Base-by-base conservation (phyloP, 306 rosid species). In the Dalbergia cochinchinensis region DNA sequence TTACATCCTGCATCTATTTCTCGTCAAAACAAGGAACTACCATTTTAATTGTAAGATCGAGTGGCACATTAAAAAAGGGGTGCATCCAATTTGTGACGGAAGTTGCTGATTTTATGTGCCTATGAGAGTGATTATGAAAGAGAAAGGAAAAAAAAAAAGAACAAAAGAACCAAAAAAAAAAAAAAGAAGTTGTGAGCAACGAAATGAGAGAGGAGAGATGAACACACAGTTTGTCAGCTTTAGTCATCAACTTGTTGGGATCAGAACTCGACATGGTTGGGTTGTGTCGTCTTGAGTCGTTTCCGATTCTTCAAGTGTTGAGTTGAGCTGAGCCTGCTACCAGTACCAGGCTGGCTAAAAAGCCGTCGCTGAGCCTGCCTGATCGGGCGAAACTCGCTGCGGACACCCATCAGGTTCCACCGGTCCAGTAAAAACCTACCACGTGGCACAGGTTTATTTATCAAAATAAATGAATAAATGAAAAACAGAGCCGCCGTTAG, bases 171-270 rank as follows among this genome's bases (percentile, higher is more conserved):
- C n/a, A n/a, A 4, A 16, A 18, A 42, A 65, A 65, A 37, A 42
- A n/a, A 48, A 8, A 18, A 2, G 5, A 16, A 7, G 18, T 2
- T 37, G 20, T 42, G 26, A 48, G 35, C 1, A 26, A 11, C n/a
- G 20, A 53, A 53, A 54, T 16, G 42, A 53, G 69, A 73, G 35
- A 54, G 44, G 71, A 55, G 19, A 67, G 65, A 74, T 41, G 69
- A 39, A 78, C 86, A 50, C 8, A 93, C 98, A 88, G 83, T 42
- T 91, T 90, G 79, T 93, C 93, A 78, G 98, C 98, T 84, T 93
- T 93, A 79, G 76, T 45, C 5, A 93, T 77, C 79, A 93, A 64
- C 76, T 93, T 93, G 64, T 90, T 82, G 80, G 92, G 88, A 90
- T 93, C 93, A 84, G 94, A 88, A 34, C 83, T 73, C 6, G 91